These are phyloP conservation scores for Trametes sp. DNA, from an alignment of 1,284 basidiomycete genomes.

Conservation along the genomic window DNA sequence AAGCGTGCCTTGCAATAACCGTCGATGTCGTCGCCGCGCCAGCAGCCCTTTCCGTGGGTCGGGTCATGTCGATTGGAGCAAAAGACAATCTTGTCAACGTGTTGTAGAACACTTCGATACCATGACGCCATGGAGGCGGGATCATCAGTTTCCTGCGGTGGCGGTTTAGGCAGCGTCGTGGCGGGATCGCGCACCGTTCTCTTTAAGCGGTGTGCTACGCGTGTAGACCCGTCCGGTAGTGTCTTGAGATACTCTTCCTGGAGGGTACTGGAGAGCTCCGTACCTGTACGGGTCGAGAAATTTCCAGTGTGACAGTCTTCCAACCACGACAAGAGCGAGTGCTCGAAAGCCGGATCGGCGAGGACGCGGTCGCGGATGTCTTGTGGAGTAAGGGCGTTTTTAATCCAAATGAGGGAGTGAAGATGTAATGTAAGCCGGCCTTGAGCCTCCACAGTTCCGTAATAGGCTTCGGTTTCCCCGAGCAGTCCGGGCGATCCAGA, in stretches of 20 bases:
- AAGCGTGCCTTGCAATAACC: slow-evolving; percentile 9
- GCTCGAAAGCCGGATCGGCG: neutral
- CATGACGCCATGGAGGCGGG: neutral
- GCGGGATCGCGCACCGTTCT: neutral
- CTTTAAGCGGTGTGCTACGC: neutral
- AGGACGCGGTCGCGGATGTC: neutral
- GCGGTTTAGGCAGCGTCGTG: neutral
- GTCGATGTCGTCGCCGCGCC: neutral
- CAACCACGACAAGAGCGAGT: neutral
- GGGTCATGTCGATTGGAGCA: slow-evolving; percentile 10
- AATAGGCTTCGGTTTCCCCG: slow-evolving; percentile 10
- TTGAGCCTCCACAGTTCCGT: slow-evolving; percentile 21
- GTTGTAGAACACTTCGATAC: neutral
- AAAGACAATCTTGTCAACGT: slow-evolving; percentile 1
- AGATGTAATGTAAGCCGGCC: slow-evolving; percentile 20
- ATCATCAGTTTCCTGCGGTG: neutral
- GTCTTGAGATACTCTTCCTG: neutral
- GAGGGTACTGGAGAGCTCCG: neutral
- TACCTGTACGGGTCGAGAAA: neutral
- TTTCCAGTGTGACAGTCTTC: neutral
- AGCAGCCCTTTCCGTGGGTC: slow-evolving; percentile 4
- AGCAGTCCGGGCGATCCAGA: neutral
- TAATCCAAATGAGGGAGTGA: slow-evolving; percentile 40
- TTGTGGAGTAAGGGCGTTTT: slow-evolving; percentile 1
- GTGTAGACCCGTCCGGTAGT: neutral